Evolutionary conservation across 139 green algal species (phyloP), one percentile per base, ranked within the genome.

Genomic region (Eudorina sp.): DNA sequence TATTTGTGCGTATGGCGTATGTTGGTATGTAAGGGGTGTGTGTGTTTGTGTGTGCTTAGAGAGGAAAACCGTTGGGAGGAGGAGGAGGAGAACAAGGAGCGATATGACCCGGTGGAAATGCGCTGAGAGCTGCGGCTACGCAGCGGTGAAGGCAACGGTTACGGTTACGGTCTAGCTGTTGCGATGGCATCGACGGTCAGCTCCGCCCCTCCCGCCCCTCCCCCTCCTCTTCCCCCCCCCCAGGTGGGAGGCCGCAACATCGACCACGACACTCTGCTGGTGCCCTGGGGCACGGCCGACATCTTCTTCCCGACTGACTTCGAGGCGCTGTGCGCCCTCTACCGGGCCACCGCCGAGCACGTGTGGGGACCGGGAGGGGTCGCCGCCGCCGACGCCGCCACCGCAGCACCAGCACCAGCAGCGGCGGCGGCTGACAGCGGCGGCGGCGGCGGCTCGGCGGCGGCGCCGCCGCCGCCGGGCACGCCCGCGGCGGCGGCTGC

Each of bases 281-380:
- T 95, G 53, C 93, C 91, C 21, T 94, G 91, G 91, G 93, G 93
- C 9, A 81, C 43, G 18, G 92, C 93, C 16, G 97, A 99, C 89
- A 97, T 98, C 36, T 99, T 99, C 91, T 99, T 98, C 89, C 97
- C 97, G 0, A 98, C 95, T 40, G 91, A 98, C 68, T 99, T 99
- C 85, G 75, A 93, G 1, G 85, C 94, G 45, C 89, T 98, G 36
- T 75, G 73, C 29, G 38, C 29, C 46, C 83, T 98, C 76, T 96
- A 97, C 86, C 51, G 36, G 11, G 51, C 53, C n/a, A 88, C 91
- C 13, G 90, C 89, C 7, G 34, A 86, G 16, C 40, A 90, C 31
- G 86, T 88, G 55, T 93, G 90, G 90, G 60, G 80, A 0, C 27
- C 9, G 16, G 80, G 40, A 13, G 41, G 36, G 4, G 43, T 19